Base-by-base conservation (phyloP, 73 alveolate genomes). In the Uronychia setigera region DNA sequence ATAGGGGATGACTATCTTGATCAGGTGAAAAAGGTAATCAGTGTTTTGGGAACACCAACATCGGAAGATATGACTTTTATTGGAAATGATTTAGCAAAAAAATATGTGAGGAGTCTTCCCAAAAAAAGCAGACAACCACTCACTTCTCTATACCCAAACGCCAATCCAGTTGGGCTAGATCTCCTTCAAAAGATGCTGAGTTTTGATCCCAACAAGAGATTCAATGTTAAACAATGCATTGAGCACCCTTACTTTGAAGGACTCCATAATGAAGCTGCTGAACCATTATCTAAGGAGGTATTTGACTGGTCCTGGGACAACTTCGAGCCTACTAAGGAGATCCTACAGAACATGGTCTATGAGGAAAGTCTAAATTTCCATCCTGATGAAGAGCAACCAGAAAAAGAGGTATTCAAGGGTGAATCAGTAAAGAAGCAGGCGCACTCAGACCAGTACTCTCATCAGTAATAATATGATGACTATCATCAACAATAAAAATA, bases 161-260 rank as follows among this genome's bases (percentile, higher is more conserved):
- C 95, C 29, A 92, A 93, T 30, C 97, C 98, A 29, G 89, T 84
- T 81, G 98, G 93, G 26, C 77, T 94, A 29, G 97, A 95, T 81
- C 86, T 95, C 59, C 85, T 95, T 33, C 92, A 93, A 31, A 95
- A 93, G 83, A 95, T 95, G 98, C 95, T 95, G 27, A 94, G 93
- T 28, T 95, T 94, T 90, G 90, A 94, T 85, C 99, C 98, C n/a
- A 96, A 87, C 59, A 94, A 95, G 79, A 88, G 99, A 80, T 92
- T 81, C 75, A 93, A 96, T 46, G 97, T 94, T 26, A 91, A 93
- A 80, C 79, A 95, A 81, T 93, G 98, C 87, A 60, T 95, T 46
- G 89, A 86, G 84, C 98, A 95, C 84, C 97, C 97, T 75, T 95
- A 95, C 82, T 95, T 95, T 79, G 98, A 95, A 67, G 99, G 97